Percentiles rank a stretch among this genome's conserved stretches.
Evolutionary conservation across 2,329 filamentous ascomycete species (phyloP).

Genomic region (Cadophora malorum): DNA sequence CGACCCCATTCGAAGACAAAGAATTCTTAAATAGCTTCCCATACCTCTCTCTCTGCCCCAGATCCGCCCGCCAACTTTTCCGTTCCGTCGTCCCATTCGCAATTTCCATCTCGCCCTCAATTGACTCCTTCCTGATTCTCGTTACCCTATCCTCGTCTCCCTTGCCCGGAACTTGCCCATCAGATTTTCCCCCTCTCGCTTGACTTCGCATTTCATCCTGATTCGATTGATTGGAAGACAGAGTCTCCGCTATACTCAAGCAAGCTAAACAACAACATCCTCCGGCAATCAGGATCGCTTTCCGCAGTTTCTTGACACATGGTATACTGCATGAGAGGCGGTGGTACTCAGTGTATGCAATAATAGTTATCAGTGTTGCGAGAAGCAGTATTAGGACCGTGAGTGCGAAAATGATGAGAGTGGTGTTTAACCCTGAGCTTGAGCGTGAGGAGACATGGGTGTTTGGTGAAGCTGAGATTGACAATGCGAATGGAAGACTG

Average conservation of each 20-base stretch:
- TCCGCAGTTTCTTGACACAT: neutral
- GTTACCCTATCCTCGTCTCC: too few species aligned
- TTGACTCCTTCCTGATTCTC: too few species aligned
- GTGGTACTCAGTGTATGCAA: slow-evolving; percentile 14
- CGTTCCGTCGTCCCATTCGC: neutral
- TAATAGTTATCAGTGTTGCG: neutral
- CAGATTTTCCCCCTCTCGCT: neutral
- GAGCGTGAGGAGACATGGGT: neutral
- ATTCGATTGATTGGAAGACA: neutral
- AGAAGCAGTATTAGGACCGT: neutral
- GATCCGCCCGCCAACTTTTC: neutral
- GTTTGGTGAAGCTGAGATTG: too few species aligned
- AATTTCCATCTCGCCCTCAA: neutral
- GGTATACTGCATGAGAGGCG: slow-evolving; percentile 5
- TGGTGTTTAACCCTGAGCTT: neutral
- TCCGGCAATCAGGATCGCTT: neutral
- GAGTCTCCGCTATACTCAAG: neutral
- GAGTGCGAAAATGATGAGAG: neutral
- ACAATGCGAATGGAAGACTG: too few species aligned
- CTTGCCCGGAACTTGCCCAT: too few species aligned
- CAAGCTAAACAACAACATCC: neutral
- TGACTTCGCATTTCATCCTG: neutral
- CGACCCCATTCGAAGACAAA: too few species aligned
- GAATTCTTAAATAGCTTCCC: slow-evolving; percentile 14
- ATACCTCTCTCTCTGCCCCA: slow-evolving; percentile 8